These are phyloP conservation scores for Xylariaceae sp. DNA, from an alignment of 2,329 filamentous ascomycete species.

Conservation along the genomic window DNA sequence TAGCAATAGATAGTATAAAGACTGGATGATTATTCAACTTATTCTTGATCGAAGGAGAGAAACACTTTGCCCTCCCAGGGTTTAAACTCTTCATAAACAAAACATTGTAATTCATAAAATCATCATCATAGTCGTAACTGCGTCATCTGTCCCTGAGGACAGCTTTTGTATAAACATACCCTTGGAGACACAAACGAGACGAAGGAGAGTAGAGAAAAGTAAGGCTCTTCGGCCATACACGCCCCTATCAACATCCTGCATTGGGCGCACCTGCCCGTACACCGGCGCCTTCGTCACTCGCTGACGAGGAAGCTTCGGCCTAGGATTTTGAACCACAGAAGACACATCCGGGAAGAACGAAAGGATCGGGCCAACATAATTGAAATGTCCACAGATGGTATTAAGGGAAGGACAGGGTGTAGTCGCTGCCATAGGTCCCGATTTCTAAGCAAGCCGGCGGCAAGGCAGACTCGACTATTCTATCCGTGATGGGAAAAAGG, in stretches of 20 bases:
- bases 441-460: too few relatives aligned
- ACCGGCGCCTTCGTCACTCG: too few relatives aligned
- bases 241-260: constrained; percentile 6
- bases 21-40: too few relatives aligned
- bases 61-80: too few relatives aligned
- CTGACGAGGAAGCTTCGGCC: too few relatives aligned
- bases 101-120: constrained; percentile 23
- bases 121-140: constrained; percentile 25
- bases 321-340: too few relatives aligned
- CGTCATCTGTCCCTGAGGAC: constrained; percentile 28
- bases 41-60: too few relatives aligned
- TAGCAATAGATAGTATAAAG: too few relatives aligned
- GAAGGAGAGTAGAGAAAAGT: constrained; percentile 2
- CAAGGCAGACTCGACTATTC: constrained; percentile 6
- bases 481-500: too few relatives aligned
- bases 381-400: neutral
- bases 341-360: neutral
- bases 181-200: constrained; percentile 3
- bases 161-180: constrained; percentile 23
- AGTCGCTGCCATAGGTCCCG: too few relatives aligned
- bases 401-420: constrained; percentile 1
- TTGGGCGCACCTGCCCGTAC: too few relatives aligned
- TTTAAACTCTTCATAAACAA: constrained; percentile 23
- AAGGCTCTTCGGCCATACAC: constrained; percentile 10
- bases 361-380: constrained; percentile 2